Evolutionary conservation across 1,139 yeast species (phyloP).

Genomic region (Nadsonia starkeyi-henricii): DNA sequence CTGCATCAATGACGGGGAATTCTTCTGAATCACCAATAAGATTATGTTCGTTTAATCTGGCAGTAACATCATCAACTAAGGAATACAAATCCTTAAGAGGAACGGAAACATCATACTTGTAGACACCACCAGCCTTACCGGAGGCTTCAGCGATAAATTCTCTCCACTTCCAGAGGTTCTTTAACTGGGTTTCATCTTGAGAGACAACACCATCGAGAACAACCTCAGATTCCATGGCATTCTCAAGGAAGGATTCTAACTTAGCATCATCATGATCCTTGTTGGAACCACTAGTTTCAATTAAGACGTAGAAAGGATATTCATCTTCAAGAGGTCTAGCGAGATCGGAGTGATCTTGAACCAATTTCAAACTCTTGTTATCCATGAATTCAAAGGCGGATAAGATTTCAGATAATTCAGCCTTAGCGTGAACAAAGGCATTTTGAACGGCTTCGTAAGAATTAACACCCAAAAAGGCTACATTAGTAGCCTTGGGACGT

Average conservation of each 20-base stretch:
- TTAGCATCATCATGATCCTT: conserved; percentile 44
- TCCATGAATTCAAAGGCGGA: conserved; percentile 97
- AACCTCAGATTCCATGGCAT: conserved; percentile 68
- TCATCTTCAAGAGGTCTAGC: conserved; percentile 65
- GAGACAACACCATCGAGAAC: conserved; percentile 91
- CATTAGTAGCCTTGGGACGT: conserved; percentile 75
- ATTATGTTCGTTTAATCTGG: conserved; percentile 39
- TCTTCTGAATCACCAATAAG: conserved; percentile 50
- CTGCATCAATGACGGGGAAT: conserved; percentile 70
- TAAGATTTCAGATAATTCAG: conserved; percentile 72
- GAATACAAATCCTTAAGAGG: conserved; percentile 71
- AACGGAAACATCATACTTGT: conserved; percentile 88
- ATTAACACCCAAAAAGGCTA: conserved; percentile 75
- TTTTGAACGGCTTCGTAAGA: conserved; percentile 76
- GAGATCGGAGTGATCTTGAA: conserved; percentile 34
- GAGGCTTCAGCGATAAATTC: conserved; percentile 86
- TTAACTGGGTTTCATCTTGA: conserved; percentile 80
- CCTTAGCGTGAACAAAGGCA: conserved; percentile 66
- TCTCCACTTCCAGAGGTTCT: conserved; percentile 87
- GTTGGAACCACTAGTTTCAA: conserved; percentile 89
- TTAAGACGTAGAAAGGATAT: conserved; percentile 77
- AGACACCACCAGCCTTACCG: conserved; percentile 80
- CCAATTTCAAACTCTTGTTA: conserved; percentile 51
- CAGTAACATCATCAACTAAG: conserved; percentile 60
- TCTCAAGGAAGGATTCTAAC: conserved; percentile 63